phyloP scores from a whole-genome alignment of 2,329 filamentous ascomycete species.

The Pyricularia sp. region DNA sequence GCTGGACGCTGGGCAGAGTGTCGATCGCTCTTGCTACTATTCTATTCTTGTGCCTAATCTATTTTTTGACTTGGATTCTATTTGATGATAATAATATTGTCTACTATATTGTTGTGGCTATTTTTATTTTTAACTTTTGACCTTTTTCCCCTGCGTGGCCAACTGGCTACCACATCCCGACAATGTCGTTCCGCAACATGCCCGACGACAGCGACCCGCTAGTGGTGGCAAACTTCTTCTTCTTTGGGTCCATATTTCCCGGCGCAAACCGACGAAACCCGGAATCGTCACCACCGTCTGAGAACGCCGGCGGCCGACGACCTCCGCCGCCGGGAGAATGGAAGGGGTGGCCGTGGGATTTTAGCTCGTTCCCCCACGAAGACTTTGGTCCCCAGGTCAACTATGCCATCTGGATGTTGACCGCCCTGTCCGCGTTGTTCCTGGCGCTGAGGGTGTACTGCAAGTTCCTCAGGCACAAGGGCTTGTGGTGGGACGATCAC shows the following conservation, averaged over 20 bases:
- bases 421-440: constrained; percentile 10
- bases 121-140: background rate
- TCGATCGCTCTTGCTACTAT: background rate
- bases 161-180: no score
- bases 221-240: background rate
- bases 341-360: background rate
- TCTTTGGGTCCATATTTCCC: background rate
- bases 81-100: background rate
- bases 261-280: background rate
- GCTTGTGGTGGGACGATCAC: constrained; percentile 16
- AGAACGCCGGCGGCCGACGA: background rate
- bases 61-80: background rate
- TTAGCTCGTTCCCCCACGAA: background rate
- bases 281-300: background rate
- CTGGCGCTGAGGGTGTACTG: constrained; percentile 15
- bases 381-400: constrained; percentile 9
- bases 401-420: constrained; percentile 13
- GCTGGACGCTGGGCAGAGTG: background rate
- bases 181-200: background rate
- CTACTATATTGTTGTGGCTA: background rate
- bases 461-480: constrained; percentile 12
- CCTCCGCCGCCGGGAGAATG: background rate
- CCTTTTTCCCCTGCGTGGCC: background rate
- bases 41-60: background rate
- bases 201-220: background rate